Percentiles rank a stretch among this genome's conserved stretches.
These are phyloP conservation scores for Endoconidiophora polonica DNA, from an alignment of 2,329 filamentous ascomycete species.

Conservation along the genomic window DNA sequence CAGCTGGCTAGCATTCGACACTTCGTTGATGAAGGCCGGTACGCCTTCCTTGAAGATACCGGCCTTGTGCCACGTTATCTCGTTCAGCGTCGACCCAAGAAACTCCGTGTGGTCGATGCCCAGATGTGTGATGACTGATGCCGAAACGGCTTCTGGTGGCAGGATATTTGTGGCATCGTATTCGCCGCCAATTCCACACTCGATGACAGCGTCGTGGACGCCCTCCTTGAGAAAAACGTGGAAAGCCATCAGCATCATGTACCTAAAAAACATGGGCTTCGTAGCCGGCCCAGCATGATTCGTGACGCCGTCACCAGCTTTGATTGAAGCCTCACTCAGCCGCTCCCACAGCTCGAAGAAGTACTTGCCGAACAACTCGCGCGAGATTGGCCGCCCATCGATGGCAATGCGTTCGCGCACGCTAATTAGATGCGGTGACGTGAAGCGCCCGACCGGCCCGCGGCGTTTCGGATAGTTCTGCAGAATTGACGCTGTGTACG, in stretches of 20 bases:
- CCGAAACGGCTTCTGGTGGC: constrained; percentile 41
- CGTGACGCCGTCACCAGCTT: constrained; percentile 21
- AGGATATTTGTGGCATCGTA: constrained; percentile 87
- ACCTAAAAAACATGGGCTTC: constrained; percentile 88
- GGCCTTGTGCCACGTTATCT: constrained; percentile 83
- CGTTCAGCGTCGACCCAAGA: constrained; percentile 59
- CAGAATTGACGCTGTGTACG: constrained; percentile 70
- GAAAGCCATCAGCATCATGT: constrained; percentile 73
- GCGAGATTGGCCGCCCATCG: constrained; percentile 52
- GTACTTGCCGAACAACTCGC: constrained; percentile 53
- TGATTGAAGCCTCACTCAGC: constrained; percentile 25
- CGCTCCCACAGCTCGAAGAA: constrained; percentile 75
- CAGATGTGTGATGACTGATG: constrained; percentile 59
- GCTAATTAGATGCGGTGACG: constrained; percentile 69
- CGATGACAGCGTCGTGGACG: constrained; percentile 64
- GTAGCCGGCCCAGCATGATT: constrained; percentile 35
- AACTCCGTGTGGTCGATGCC: constrained; percentile 75
- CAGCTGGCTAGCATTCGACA: constrained; percentile 19
- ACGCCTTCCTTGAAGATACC: constrained; percentile 61
- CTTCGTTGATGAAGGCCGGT: constrained; percentile 21
- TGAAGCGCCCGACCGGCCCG: constrained; percentile 54
- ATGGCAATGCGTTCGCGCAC: constrained; percentile 72
- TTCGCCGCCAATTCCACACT: constrained; percentile 89
- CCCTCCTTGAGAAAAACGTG: constrained; percentile 65
- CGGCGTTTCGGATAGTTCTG: constrained; percentile 22